A percentile compares a stretch with the other conserved stretches of the same genome.
Conservation (phyloP, 768 basidiomycete species). For the Termitomyces sp. region DNA sequence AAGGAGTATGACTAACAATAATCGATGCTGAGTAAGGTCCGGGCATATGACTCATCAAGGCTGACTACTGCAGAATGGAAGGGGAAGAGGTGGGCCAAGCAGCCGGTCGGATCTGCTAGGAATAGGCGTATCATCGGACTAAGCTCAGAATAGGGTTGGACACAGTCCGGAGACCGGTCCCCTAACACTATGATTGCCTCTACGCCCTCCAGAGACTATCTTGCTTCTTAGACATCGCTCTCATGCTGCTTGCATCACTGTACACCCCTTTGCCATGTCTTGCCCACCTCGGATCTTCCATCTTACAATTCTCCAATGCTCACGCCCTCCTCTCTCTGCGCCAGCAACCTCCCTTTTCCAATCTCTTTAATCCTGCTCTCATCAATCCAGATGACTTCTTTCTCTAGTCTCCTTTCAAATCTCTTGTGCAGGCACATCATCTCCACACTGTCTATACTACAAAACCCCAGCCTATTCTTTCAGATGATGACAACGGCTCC, state of each 20-base stretch:
- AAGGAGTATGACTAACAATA: no score
- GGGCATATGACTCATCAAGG: no score
- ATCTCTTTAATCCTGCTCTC: conserved; percentile 16
- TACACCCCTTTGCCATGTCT: conserved; percentile 26
- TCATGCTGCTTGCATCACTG: conserved; percentile 22
- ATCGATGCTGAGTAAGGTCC: no score
- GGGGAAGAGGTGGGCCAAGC: no score
- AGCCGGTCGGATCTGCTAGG: no score
- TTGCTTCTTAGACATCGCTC: conserved; percentile 18
- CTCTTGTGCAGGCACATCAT: conserved; percentile 33
- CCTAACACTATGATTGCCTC: conserved; percentile 47
- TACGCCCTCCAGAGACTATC: conserved; percentile 33
- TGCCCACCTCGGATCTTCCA: conserved; percentile 17
- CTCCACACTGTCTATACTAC: conserved; percentile 26
- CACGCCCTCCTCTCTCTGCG: conserved; percentile 60
- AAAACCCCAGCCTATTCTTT: conserved; percentile 36
- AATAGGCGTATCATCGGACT: no score
- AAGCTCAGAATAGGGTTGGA: no score
- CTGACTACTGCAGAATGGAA: no score
- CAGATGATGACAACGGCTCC: conserved; percentile 52
- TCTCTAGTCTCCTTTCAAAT: conserved; percentile 46
- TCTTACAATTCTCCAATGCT: conserved; percentile 54
- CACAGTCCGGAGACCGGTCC: no score
- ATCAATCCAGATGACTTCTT: conserved; percentile 46
- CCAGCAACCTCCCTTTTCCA: conserved; percentile 34